Evolutionary conservation across 768 basidiomycete species (phyloP).

Genomic region (Rhodotorula taiwanensis): DNA sequence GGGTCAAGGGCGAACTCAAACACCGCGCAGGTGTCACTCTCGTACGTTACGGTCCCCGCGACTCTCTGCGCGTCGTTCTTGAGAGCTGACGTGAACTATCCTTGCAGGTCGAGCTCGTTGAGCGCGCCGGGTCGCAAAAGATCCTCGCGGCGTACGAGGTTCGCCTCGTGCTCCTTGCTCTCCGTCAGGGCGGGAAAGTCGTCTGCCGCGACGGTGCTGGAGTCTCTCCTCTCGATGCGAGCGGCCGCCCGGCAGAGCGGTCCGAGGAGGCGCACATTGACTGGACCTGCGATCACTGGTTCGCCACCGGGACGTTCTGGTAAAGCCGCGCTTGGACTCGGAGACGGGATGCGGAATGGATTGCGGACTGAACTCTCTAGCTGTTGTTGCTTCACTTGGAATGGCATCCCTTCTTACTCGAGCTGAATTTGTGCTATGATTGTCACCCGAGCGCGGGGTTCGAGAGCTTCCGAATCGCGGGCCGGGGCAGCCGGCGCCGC

Average conservation of each 20-base stretch:
- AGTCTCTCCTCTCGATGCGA: not conserved
- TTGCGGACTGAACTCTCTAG: too few relatives aligned
- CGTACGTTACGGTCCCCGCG: conserved; percentile 1
- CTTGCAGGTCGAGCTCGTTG: not conserved
- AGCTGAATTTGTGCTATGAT: too few relatives aligned
- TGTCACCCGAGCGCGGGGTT: too few relatives aligned
- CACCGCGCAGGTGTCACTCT: not conserved
- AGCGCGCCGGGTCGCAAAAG: not conserved
- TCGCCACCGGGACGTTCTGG: not conserved
- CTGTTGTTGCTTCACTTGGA: too few relatives aligned
- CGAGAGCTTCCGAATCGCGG: too few relatives aligned
- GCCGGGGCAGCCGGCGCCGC: too few relatives aligned
- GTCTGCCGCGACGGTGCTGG: not conserved
- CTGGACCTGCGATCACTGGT: not conserved
- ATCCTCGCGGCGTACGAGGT: conserved; percentile 8
- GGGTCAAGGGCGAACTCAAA: conserved; percentile 18
- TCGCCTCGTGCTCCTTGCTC: not conserved
- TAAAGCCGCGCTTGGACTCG: not conserved
- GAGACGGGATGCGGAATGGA: too few relatives aligned
- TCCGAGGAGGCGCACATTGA: not conserved
- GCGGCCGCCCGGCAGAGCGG: too few relatives aligned
- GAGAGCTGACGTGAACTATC: not conserved
- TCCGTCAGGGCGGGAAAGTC: conserved; percentile 2
- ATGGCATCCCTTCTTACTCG: too few relatives aligned
- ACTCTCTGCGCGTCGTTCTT: too few relatives aligned